These are phyloP conservation scores for Debaryomycetaceae sp. DNA, from an alignment of 1,139 yeast genomes.

Conservation along the genomic window DNA sequence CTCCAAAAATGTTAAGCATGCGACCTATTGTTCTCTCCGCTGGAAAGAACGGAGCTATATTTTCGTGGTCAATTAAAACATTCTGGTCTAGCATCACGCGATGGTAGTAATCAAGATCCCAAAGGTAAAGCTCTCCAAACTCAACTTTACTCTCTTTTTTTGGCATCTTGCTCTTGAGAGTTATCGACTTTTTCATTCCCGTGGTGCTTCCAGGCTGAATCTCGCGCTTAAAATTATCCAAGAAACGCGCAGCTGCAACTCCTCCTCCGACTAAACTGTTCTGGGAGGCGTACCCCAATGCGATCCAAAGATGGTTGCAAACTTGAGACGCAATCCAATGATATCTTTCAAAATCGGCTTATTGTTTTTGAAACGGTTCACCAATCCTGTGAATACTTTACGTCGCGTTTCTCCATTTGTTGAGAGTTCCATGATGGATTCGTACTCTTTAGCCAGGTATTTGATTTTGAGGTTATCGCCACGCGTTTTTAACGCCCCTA, in stretches of 20 bases:
- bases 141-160: slow-evolving; percentile 28
- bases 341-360: slow-evolving; percentile 50
- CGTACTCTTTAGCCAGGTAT: slow-evolving; percentile 68
- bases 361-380: slow-evolving; percentile 45
- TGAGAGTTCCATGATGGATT: slow-evolving; percentile 70
- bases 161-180: slow-evolving; percentile 45
- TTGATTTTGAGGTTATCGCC: slow-evolving; percentile 49
- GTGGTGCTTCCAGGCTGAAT: slow-evolving; percentile 46
- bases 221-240: slow-evolving; percentile 48
- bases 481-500: slow-evolving; percentile 44
- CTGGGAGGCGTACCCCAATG: slow-evolving; percentile 59
- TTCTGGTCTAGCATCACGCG: slow-evolving; percentile 54
- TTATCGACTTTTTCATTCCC: slow-evolving; percentile 39
- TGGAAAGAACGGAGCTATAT: slow-evolving; percentile 72
- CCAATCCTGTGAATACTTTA: slow-evolving; percentile 54
- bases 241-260: slow-evolving; percentile 46
- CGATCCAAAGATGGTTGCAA: slow-evolving; percentile 51
- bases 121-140: slow-evolving; percentile 42
- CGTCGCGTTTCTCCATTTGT: slow-evolving; percentile 53
- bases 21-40: slow-evolving; percentile 52
- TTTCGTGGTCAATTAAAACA: slow-evolving; percentile 60
- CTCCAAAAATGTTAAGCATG: slow-evolving; percentile 64
- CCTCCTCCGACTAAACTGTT: slow-evolving; percentile 72
- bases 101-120: slow-evolving; percentile 67
- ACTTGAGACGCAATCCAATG: slow-evolving; percentile 55